Evolutionary conservation across 2,329 filamentous ascomycete genomes (phyloP).

Genomic region (Verticillium klebahnii): DNA sequence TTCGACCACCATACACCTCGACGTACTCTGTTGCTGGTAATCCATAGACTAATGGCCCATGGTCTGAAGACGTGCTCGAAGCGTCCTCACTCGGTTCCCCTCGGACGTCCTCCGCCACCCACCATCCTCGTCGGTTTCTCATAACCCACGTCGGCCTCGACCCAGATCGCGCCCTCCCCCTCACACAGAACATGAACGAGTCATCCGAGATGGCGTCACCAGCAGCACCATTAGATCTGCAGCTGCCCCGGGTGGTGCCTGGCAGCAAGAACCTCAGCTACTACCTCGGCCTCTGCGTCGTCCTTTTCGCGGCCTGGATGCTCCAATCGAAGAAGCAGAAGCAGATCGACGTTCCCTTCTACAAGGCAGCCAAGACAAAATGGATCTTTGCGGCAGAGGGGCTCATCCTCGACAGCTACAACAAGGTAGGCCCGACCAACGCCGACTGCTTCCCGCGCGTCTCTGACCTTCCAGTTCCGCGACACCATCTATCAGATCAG

Average conservation of each 20-base stretch:
- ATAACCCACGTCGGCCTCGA: neutral
- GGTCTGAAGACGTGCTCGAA: neutral
- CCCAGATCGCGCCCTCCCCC: neutral
- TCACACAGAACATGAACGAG: constrained; percentile 8
- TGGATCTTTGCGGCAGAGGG: constrained; percentile 48
- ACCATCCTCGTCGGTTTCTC: neutral
- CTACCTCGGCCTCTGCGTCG: constrained; percentile 32
- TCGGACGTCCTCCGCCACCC: neutral
- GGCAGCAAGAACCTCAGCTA: constrained; percentile 30
- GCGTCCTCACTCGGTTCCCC: neutral
- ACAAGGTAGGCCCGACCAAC: constrained; percentile 30
- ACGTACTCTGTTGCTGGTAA: neutral
- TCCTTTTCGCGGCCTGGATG: constrained; percentile 33
- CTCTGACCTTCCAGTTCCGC: constrained; percentile 31
- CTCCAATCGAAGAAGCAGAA: constrained; percentile 27
- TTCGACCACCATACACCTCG: neutral
- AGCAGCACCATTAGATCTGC: constrained; percentile 15
- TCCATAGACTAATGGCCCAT: neutral
- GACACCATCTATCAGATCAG: constrained; percentile 47
- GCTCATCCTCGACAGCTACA: constrained; percentile 43
- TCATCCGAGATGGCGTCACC: constrained; percentile 13
- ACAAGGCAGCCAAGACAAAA: constrained; percentile 41
- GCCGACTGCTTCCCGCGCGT: neutral
- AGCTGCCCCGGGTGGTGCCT: constrained; percentile 20
- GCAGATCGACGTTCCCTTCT: constrained; percentile 36